These are phyloP conservation scores for Cytospora chrysosperma DNA, from an alignment of 2,329 filamentous ascomycete species.

Conservation along the genomic window DNA sequence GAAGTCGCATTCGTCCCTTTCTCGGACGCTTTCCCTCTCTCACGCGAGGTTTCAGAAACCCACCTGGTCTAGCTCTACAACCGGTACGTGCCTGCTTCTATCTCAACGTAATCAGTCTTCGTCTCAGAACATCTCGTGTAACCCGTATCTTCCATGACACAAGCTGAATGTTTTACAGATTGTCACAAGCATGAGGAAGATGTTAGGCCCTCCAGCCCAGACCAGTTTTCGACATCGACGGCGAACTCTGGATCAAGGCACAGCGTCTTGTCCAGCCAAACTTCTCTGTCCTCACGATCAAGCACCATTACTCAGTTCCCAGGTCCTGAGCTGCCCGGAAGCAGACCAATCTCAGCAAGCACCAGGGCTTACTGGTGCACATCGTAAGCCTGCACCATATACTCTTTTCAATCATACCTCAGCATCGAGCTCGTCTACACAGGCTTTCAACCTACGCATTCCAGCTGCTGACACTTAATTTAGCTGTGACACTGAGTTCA, in stretches of 20 bases:
- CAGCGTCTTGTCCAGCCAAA: conserved; percentile 42
- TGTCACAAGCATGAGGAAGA: conserved; percentile 17
- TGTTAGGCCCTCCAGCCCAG: conserved; percentile 19
- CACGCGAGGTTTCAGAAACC: conserved; percentile 17
- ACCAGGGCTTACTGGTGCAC: conserved; percentile 57
- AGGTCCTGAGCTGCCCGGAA: conserved; percentile 40
- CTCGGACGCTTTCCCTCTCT: conserved; percentile 19
- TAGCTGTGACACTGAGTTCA: conserved; percentile 61
- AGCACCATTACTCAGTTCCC: conserved; percentile 34
- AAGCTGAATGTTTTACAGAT: conserved; percentile 10
- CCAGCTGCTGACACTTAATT: conserved; percentile 42
- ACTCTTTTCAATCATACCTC: conserved; percentile 7
- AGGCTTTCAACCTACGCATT: background rate
- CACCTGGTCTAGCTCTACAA: conserved; percentile 18
- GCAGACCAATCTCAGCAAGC: conserved; percentile 31
- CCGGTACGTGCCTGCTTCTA: conserved; percentile 10
- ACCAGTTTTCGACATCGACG: conserved; percentile 25
- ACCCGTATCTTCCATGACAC: background rate
- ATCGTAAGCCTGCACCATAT: conserved; percentile 37
- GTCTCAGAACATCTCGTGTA: conserved; percentile 3
- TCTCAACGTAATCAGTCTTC: background rate
- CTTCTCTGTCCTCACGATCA: conserved; percentile 35
- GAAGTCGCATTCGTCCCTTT: conserved; percentile 10
- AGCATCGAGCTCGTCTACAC: conserved; percentile 27
- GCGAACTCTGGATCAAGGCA: conserved; percentile 48